A percentile compares a stretch with the other conserved stretches of the same genome.
Conservation (phyloP, 192 early-diverging fungal genomes). For the Funneliformis geosporum region DNA sequence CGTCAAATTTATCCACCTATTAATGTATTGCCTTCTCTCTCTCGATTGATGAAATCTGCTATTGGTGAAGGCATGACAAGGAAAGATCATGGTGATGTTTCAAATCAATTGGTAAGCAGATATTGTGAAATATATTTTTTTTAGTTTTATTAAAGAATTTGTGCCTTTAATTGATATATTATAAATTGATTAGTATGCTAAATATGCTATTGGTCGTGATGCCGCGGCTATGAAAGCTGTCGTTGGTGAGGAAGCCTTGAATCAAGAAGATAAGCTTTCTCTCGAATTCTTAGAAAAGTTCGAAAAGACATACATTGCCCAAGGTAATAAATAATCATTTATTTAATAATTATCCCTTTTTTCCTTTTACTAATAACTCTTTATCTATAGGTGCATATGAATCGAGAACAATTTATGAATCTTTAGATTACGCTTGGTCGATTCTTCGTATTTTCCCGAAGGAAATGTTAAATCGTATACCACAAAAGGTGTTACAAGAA, state of each 20-base stretch:
- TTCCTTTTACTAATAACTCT: conserved; percentile 2
- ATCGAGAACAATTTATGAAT: conserved; percentile 95
- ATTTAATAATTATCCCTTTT: conserved; percentile 7
- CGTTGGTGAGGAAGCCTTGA: conserved; percentile 98
- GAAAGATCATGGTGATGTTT: conserved; percentile 99
- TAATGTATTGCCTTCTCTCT: conserved; percentile 98
- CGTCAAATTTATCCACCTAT: conserved; percentile 99
- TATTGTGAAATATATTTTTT: neutral
- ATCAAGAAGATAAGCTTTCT: conserved; percentile 96
- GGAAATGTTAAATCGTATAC: conserved; percentile 99
- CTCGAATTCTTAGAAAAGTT: conserved; percentile 99
- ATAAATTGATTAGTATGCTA: conserved; percentile 74
- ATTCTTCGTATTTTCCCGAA: conserved; percentile 99
- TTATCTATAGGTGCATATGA: conserved; percentile 77
- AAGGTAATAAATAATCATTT: conserved; percentile 56
- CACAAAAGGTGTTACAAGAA: conserved; percentile 91
- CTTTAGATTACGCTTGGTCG: conserved; percentile 97
- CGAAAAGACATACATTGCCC: conserved; percentile 95
- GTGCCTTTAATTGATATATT: neutral
- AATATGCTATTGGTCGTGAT: conserved; percentile 99
- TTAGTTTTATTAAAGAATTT: neutral
- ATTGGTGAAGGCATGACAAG: conserved; percentile 98
- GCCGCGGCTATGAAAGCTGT: conserved; percentile 99
- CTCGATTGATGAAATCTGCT: conserved; percentile 98
- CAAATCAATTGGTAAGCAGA: conserved; percentile 83